These are phyloP conservation scores for Hamigera avellanea DNA, from an alignment of 495 filamentous ascomycete species.

Conservation along the genomic window DNA sequence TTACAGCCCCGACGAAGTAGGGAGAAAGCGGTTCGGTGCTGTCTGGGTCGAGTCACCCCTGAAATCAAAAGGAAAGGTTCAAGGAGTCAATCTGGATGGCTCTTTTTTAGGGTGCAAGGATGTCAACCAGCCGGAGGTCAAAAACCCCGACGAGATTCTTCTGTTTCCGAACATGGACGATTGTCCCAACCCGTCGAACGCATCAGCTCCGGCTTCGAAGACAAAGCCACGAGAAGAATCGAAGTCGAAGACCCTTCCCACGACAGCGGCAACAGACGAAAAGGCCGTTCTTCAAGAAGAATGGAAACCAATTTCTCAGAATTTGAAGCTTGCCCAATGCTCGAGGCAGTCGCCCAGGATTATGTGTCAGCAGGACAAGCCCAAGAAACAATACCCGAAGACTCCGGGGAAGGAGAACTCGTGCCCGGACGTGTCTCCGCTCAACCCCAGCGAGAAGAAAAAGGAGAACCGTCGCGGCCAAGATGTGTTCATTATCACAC, in stretches of 20 bases:
- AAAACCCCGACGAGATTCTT: slow-evolving; percentile 32
- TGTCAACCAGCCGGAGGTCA: slow-evolving; percentile 23
- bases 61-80: slow-evolving; percentile 13
- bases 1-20: slow-evolving; percentile 34
- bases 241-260: slow-evolving; percentile 4
- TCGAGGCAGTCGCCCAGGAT: slow-evolving; percentile 23
- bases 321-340: slow-evolving; percentile 33
- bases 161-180: slow-evolving; percentile 22
- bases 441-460: slow-evolving; percentile 7
- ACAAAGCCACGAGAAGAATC: slow-evolving; percentile 12
- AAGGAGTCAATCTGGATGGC: slow-evolving; percentile 18
- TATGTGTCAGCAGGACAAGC: slow-evolving; percentile 12
- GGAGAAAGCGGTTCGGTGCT: slow-evolving; percentile 26
- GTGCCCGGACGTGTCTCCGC: slow-evolving; percentile 6
- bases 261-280: slow-evolving; percentile 8
- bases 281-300: slow-evolving; percentile 18
- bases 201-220: slow-evolving; percentile 12
- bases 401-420: slow-evolving; percentile 19
- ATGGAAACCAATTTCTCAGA: slow-evolving; percentile 26
- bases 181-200: slow-evolving; percentile 16
- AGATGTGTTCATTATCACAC: slow-evolving; percentile 41
- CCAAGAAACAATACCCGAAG: slow-evolving; percentile 1
- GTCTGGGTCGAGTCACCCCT: slow-evolving; percentile 26
- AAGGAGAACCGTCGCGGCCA: slow-evolving; percentile 13
- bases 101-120: slow-evolving; percentile 40